These are phyloP conservation scores for Boechera divaricarpa DNA, from an alignment of 345 rosid species.

Conservation along the genomic window DNA sequence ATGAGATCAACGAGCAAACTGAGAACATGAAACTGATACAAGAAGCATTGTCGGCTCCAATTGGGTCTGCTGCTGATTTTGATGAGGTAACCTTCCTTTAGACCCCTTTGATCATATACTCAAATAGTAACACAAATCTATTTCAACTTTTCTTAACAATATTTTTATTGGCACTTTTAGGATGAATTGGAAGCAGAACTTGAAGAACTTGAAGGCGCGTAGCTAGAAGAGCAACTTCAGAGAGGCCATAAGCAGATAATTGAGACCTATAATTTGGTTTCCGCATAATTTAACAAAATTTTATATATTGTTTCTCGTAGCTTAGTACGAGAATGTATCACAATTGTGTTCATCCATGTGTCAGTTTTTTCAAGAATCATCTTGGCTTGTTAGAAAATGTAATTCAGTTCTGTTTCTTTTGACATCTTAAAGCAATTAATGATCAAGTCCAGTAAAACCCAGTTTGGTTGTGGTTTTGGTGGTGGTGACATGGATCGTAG, in stretches of 20 bases:
- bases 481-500: constrained; percentile 60
- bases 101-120: neutral
- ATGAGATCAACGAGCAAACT: constrained; percentile 85
- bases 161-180: constrained; percentile 46
- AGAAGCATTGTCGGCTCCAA: constrained; percentile 81
- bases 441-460: neutral
- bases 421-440: no score
- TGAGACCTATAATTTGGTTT: no score
- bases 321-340: no score
- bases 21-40: constrained; percentile 95
- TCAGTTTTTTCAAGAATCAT: no score
- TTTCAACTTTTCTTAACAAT: neutral
- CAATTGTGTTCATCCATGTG: no score
- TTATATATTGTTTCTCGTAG: no score
- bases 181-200: constrained; percentile 96
- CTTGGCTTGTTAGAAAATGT: no score
- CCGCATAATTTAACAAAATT: no score
- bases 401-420: no score
- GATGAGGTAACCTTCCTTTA: constrained; percentile 65
- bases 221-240: constrained; percentile 77
- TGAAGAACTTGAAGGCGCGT: constrained; percentile 84
- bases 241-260: no score
- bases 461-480: constrained; percentile 40
- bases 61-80: constrained; percentile 77
- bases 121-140: neutral